Percentiles rank a stretch among this genome's conserved stretches.
Conservation (phyloP, 2,329 filamentous ascomycete genomes). For the Cyphellophora europaea region DNA sequence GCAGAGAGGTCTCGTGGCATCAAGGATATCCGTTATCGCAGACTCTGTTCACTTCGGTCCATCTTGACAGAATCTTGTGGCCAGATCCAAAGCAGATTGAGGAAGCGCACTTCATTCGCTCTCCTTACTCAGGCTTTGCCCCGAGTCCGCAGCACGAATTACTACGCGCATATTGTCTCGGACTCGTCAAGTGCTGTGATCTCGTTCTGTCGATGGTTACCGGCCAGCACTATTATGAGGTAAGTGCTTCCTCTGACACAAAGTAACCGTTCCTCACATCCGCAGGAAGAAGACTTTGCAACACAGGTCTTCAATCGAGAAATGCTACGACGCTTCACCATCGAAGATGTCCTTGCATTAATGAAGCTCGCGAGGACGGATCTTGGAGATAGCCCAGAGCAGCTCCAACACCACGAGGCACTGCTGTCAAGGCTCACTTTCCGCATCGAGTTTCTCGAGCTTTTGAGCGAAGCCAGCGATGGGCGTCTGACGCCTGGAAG, state of each 20-base stretch:
- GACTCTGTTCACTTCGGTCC: conserved; percentile 85
- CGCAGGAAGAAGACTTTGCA: conserved; percentile 88
- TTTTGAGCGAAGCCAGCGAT: conserved; percentile 22
- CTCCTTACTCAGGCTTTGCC: conserved; percentile 16
- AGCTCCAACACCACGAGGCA: not conserved
- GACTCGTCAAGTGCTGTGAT: conserved; percentile 71
- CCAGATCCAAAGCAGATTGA: conserved; percentile 55
- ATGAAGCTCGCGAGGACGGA: conserved; percentile 17
- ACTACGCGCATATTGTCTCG: conserved; percentile 77
- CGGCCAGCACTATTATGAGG: conserved; percentile 85
- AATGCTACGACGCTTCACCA: conserved; percentile 57
- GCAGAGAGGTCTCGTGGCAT: conserved; percentile 91
- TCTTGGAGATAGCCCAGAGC: not conserved
- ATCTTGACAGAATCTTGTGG: conserved; percentile 74
- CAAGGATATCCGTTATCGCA: conserved; percentile 92
- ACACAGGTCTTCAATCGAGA: conserved; percentile 80
- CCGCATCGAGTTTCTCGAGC: conserved; percentile 5
- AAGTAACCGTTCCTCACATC: conserved; percentile 4
- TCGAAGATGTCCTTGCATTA: conserved; percentile 43
- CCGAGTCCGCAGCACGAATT: conserved; percentile 48
- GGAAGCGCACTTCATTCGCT: conserved; percentile 53
- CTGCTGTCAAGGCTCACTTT: conserved; percentile 10
- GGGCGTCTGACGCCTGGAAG: conserved; percentile 18
- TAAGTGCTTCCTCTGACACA: conserved; percentile 27
- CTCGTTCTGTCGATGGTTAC: conserved; percentile 69